Conservation (phyloP, 164 flowering plant species). For the Chloranthus sessilifolius region DNA sequence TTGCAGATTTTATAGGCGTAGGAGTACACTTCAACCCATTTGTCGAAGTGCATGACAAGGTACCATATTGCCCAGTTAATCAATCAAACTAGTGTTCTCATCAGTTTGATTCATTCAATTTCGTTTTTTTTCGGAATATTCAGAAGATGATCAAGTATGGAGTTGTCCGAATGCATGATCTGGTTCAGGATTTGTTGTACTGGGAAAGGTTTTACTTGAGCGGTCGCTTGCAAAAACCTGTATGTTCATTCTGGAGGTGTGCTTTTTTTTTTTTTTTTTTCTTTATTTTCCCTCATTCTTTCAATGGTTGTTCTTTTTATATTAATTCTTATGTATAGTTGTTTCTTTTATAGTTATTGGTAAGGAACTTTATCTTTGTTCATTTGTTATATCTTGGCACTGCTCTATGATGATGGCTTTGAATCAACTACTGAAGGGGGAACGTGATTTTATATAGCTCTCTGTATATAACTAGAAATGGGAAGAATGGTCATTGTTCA, state of each 20-base stretch:
- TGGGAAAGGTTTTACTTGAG: constrained; percentile 89
- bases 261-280: constrained; percentile 3
- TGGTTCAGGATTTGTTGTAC: constrained; percentile 61
- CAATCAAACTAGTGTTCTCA: not conserved
- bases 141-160: constrained; percentile 82
- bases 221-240: constrained; percentile 94
- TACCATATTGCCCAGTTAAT: constrained; percentile 12
- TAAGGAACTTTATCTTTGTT: too few relatives aligned
- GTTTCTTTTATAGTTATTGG: too few relatives aligned
- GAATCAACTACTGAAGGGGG: too few relatives aligned
- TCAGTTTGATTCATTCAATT: not conserved
- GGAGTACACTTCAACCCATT: constrained; percentile 96
- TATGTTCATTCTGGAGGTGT: constrained; percentile 29
- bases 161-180: constrained; percentile 82
- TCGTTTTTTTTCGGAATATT: not conserved
- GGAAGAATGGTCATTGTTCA: too few relatives aligned
- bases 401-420: too few relatives aligned
- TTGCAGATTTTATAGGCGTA: constrained; percentile 79
- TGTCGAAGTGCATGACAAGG: constrained; percentile 61
- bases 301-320: not conserved
- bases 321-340: not conserved
- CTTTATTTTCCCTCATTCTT: not conserved
- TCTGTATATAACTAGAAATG: too few relatives aligned
- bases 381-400: too few relatives aligned
- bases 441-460: too few relatives aligned